Percentiles rank a stretch among this genome's conserved stretches.
Evolutionary conservation across 192 early-diverging fungal species (phyloP).

Genomic region (Coemansia sp.): DNA sequence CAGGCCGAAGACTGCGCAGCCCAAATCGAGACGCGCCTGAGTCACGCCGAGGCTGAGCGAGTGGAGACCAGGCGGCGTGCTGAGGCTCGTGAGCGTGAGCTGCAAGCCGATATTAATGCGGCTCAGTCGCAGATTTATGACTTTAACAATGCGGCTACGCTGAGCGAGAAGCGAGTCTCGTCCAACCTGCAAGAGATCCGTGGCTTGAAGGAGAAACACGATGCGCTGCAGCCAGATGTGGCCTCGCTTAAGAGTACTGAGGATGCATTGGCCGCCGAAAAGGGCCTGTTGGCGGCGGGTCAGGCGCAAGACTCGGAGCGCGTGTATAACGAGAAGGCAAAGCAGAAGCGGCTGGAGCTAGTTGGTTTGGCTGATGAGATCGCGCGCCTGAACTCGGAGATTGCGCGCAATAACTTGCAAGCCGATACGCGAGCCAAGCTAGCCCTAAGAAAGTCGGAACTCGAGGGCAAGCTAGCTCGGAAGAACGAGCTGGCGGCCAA

Average conservation of each 20-base stretch:
- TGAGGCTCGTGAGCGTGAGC: conserved; percentile 20
- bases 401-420: conserved; percentile 62
- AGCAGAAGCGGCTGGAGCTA: conserved; percentile 52
- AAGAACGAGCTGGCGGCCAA: conserved; percentile 9
- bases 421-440: conserved; percentile 67
- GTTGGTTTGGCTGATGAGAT: conserved; percentile 53
- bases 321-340: conserved; percentile 24
- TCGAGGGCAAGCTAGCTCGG: conserved; percentile 30
- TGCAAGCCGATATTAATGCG: conserved; percentile 37
- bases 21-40: conserved; percentile 39
- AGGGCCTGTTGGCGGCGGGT: conserved; percentile 27
- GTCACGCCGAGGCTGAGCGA: conserved; percentile 55
- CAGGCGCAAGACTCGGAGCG: conserved; percentile 19
- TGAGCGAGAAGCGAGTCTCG: conserved; percentile 26
- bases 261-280: conserved; percentile 35
- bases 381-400: conserved; percentile 58
- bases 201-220: conserved; percentile 24
- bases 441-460: conserved; percentile 59
- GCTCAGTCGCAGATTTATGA: conserved; percentile 39
- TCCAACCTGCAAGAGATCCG: conserved; percentile 27
- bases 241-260: conserved; percentile 8
- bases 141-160: conserved; percentile 22
- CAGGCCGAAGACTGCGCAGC: conserved; percentile 21
- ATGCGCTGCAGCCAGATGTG: conserved; percentile 25
- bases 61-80: conserved; percentile 22